Percentiles rank a stretch among this genome's conserved stretches.
phyloP scores from a whole-genome alignment of 306 rosid genomes.

The Dryas drummondii region DNA sequence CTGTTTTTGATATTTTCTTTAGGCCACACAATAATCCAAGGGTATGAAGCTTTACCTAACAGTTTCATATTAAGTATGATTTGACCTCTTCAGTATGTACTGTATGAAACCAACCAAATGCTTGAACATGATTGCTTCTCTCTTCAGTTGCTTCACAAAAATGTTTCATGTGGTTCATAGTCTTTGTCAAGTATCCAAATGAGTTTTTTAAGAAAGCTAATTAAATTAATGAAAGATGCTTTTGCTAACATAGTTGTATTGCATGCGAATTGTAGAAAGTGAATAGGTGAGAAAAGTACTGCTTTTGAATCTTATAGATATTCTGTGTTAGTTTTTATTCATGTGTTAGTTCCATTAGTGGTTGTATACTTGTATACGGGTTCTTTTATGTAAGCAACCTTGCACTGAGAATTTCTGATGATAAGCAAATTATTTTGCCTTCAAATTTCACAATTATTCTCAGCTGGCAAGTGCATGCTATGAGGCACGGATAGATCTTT shows the following conservation, averaged over 20 bases:
- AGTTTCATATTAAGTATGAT: background rate
- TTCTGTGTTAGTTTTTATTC: background rate
- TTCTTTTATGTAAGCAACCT: constrained; percentile 9
- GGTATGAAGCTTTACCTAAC: background rate
- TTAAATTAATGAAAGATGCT: background rate
- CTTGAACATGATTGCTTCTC: background rate
- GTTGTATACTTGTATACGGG: background rate
- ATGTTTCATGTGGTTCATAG: background rate
- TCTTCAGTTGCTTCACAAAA: background rate
- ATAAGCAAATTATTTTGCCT: constrained; percentile 4
- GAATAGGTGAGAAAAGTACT: background rate
- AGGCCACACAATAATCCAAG: background rate
- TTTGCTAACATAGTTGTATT: background rate
- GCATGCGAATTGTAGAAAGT: background rate
- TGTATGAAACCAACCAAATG: background rate
- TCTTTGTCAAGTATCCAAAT: no score
- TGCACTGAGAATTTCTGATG: constrained; percentile 17
- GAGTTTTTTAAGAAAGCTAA: background rate
- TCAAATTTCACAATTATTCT: constrained; percentile 28
- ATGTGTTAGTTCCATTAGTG: background rate
- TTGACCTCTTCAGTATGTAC: background rate
- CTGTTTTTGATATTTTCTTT: background rate
- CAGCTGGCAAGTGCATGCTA: constrained; percentile 89
- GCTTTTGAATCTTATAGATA: background rate
- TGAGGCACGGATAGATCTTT: constrained; percentile 78